Evolutionary conservation across 306 rosid genomes (phyloP), one percentile per base, ranked within the genome.

Genomic region (Morella rubra): DNA sequence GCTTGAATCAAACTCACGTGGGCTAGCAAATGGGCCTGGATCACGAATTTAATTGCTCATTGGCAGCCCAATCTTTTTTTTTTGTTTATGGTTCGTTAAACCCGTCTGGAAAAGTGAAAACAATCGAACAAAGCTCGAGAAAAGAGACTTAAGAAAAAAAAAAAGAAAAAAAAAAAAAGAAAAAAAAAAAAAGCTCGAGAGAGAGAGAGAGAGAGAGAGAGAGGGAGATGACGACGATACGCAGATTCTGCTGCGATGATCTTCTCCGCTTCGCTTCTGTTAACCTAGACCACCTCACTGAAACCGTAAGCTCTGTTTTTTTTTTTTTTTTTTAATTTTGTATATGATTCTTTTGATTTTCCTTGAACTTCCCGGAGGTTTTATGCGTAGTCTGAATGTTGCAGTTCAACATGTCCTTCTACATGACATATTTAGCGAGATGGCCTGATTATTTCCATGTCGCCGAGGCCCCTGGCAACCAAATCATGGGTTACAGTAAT

Each of bases 371-470:
- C 27, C 15, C 42, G 46, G 27, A 42, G 45, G 19, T 64, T 15
- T 64, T 13, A 64, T 18, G 16, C 20, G 16, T 1, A 18, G 24
- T 8, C 67, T 3, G 8, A 19, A 22, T 10, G 3, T 83, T 76
- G 49, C 91, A 92, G 98, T 96, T 92, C 84, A 96, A 92, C 71
- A 96, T 96, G 99, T 96, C 98, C 15, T 92, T 92, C 87, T 96
- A 96, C 80, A 92, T 96, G 99, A 91, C 99, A 77, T 96, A 96
- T 74, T 85, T 96, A 1, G 99, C 99, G 4, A 81, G 99, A 85
- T 96, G 99, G 98, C 99, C 98, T 0, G 98, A 96, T 24, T 96
- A 96, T 78, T 96, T 96, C 84, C 97, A 96, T 24, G 97, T 92
- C 10, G 98, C 99, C 8, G 81, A 89, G 89, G 97, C 84, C 62